Base-by-base conservation (phyloP, 371 early-diverging fungal genomes). In the Batrachochytrium dendrobatidis region DNA sequence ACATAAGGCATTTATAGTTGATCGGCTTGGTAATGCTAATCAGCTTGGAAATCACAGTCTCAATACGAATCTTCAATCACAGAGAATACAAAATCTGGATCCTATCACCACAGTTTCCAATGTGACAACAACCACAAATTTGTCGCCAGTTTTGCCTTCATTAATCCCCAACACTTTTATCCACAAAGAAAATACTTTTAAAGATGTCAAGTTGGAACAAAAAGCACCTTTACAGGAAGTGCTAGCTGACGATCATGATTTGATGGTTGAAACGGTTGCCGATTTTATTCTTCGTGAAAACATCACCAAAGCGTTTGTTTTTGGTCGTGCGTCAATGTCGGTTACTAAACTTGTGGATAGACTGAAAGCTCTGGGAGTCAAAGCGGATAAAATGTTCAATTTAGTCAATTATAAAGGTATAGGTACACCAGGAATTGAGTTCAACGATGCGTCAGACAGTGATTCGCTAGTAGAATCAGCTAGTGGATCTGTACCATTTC, bases 1-100 rank as follows among this genome's bases (percentile, higher is more conserved):
- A 17, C 88, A 88, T 68, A 74, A 80, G 39, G 81, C 85, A 54
- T 55, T 87, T 2, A 62, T 86, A 3, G 57, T 85, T 8, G 77
- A 81, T 5, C 15, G 26, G 34, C 20, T 45, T 3, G 46, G 46
- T 26, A 45, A 45, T 26, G 46, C 46, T 7, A 20, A 54, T 12
- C 10, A 45, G 32, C 1, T 30, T 44, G 6, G n/a, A n/a, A n/a
- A n/a, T n/a, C n/a, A n/a, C n/a, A n/a, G n/a, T n/a, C n/a, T n/a
- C n/a, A n/a, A n/a, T n/a, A n/a, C n/a, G n/a, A n/a, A n/a, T n/a
- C n/a, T n/a, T n/a, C n/a, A n/a, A n/a, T n/a, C n/a, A n/a, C n/a
- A n/a, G n/a, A n/a, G n/a, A n/a, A n/a, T n/a, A n/a, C n/a, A n/a
- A n/a, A n/a, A n/a, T n/a, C n/a, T n/a, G n/a, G n/a, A n/a, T n/a